Percentiles rank a stretch among this genome's conserved stretches.
Conservation (phyloP, 176 grass and related monocot genomes). For the Bolboschoenus planiculmis region DNA sequence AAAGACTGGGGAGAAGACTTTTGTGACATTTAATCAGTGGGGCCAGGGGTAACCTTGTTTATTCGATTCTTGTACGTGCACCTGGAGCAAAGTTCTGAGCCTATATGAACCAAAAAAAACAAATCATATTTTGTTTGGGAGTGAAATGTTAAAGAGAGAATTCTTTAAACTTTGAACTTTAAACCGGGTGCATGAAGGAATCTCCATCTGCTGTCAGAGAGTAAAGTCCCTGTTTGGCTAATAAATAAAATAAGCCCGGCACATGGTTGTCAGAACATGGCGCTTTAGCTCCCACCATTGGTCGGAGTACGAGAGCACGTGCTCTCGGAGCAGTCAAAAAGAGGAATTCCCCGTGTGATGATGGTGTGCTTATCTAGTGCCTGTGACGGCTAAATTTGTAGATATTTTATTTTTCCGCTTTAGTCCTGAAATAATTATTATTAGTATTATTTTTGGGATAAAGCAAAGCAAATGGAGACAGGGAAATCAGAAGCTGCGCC, state of each 20-base stretch:
- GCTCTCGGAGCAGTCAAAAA: constrained; percentile 10
- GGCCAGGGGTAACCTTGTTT: background rate
- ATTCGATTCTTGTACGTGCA: background rate
- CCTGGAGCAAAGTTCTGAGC: background rate
- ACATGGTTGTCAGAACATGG: constrained; percentile 14
- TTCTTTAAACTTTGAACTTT: no score
- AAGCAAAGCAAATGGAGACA: background rate
- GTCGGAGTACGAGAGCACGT: background rate
- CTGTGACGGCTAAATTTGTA: constrained; percentile 17
- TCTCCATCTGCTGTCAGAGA: background rate
- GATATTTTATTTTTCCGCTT: constrained; percentile 8
- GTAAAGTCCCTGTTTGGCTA: background rate
- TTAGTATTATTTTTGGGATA: background rate
- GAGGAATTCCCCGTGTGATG: background rate
- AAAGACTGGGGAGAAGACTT: constrained; percentile 4
- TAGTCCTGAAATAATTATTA: background rate
- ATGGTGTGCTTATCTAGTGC: constrained; percentile 25
- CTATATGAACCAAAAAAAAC: background rate
- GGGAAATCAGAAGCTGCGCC: background rate
- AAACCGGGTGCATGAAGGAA: background rate
- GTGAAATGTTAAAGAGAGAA: background rate
- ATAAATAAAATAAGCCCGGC: constrained; percentile 5
- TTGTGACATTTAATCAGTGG: constrained; percentile 1
- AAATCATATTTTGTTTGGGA: background rate
- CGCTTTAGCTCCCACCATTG: background rate